Conservation (phyloP, 2,329 filamentous ascomycete species). For the Blastomyces parvus region DNA sequence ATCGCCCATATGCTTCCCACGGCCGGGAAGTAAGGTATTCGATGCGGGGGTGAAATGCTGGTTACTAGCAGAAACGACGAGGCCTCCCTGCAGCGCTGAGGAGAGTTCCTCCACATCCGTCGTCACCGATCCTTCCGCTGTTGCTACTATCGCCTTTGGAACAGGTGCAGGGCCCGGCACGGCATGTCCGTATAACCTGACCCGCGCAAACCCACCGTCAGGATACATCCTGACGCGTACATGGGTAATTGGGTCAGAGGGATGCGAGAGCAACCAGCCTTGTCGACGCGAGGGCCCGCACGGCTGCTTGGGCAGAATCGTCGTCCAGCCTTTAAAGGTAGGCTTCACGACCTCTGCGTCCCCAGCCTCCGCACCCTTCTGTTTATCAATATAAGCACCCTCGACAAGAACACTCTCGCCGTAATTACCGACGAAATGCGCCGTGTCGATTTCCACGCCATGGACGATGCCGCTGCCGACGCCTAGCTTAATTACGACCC, state of each 20-base stretch:
- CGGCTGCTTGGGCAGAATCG: constrained; percentile 29
- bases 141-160: background rate
- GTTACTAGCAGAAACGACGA: constrained; percentile 32
- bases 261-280: constrained; percentile 31
- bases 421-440: constrained; percentile 39
- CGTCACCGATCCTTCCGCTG: constrained; percentile 4
- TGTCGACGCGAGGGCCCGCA: constrained; percentile 36
- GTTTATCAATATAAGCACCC: constrained; percentile 21
- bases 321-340: constrained; percentile 30
- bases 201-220: constrained; percentile 37
- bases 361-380: constrained; percentile 15
- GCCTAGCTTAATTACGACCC: constrained; percentile 51
- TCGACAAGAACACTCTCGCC: constrained; percentile 36
- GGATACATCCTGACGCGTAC: constrained; percentile 39
- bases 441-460: constrained; percentile 39
- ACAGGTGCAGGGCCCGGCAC: constrained; percentile 25
- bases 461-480: constrained; percentile 35
- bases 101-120: constrained; percentile 31
- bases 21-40: constrained; percentile 35
- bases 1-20: constrained; percentile 38
- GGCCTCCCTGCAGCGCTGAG: constrained; percentile 33
- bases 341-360: constrained; percentile 25
- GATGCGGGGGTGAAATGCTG: constrained; percentile 35
- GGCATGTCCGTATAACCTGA: constrained; percentile 36
- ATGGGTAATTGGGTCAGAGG: constrained; percentile 32